Base-by-base conservation (phyloP, 106 monocot species). In the Apostasia ramifera region DNA sequence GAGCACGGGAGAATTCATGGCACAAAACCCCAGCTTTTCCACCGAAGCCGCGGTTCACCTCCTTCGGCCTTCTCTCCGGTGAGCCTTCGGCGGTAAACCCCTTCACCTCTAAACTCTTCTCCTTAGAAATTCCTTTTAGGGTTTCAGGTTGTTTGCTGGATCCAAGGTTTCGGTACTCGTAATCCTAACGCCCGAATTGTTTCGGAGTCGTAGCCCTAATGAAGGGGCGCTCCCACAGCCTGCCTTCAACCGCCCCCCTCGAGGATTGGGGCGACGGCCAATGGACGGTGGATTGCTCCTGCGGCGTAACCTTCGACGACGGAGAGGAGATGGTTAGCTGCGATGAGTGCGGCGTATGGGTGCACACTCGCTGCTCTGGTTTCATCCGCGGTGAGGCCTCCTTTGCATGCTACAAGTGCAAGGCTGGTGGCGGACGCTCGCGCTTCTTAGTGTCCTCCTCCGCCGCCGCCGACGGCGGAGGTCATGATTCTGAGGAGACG, bases 321-420 rank as follows among this genome's bases (percentile, higher is more conserved):
- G 97, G 97, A 67, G 92, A 98, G 81, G 92, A 98, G 85, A 92
- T 98, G 97, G 97, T 98, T 44, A 81, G 87, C 77, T 98, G 97
- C 84, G 92, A 98, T 71, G 81, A 87, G 77, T 98, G 97, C 83
- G 89, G 92, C 40, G 89, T 98, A 2, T 98, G 97, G 97, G 97
- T 92, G 38, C 97, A 98, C 78, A 98, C 97, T 40, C 92, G 97
- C 42, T 92, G 97, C 76, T 84, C 92, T 44, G 77, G 86, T 38
- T 98, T 77, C 73, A 77, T 81, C 52, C 78, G 79, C 44, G 82
- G 83, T 48, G 84, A 83, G 57, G 62, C 71, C 48, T 92, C 92
- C 50, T 98, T 98, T 46, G 84, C 83, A 8, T 98, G 97, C 79
- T 87, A 90, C 70, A 98, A 98, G 55, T 98, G 97, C 73, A 80